Evolutionary conservation across 2,329 filamentous ascomycete genomes (phyloP).

Genomic region (Diaporthe sp.): DNA sequence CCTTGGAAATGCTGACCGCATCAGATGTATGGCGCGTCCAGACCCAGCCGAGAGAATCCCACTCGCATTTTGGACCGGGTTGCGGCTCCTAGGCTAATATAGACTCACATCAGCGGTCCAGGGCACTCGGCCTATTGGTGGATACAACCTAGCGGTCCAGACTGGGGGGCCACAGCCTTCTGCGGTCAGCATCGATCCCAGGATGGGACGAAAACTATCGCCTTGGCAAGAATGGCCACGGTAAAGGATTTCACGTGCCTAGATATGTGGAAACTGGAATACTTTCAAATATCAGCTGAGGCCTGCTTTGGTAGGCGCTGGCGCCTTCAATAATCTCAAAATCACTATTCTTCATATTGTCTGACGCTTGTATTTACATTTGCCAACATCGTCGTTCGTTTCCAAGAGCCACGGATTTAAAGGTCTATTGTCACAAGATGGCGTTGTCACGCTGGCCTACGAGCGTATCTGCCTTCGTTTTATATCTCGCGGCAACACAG

Average conservation of each 20-base stretch:
- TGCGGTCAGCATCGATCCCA: constrained; percentile 23
- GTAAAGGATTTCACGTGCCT: constrained; percentile 1
- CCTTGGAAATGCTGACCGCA: constrained; percentile 18
- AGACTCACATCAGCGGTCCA: neutral
- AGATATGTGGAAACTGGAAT: neutral
- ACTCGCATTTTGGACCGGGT: neutral
- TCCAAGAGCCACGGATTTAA: neutral
- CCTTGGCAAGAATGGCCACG: constrained; percentile 6
- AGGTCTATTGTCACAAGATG: neutral
- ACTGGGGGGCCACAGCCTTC: constrained; percentile 5
- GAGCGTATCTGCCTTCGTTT: neutral
- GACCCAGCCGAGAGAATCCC: neutral
- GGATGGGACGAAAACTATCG: constrained; percentile 6
- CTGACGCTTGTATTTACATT: neutral
- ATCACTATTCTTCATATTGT: neutral
- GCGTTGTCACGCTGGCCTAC: neutral
- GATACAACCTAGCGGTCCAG: neutral
- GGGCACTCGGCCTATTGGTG: neutral
- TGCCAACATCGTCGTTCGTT: neutral
- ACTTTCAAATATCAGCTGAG: neutral
- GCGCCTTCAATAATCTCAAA: neutral
- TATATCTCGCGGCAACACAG: neutral
- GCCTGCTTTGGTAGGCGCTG: neutral
- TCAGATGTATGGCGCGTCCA: neutral
- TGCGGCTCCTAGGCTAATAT: neutral